Conservation (phyloP, 1,139 yeast genomes). For the Sugiyamaella japonica region DNA sequence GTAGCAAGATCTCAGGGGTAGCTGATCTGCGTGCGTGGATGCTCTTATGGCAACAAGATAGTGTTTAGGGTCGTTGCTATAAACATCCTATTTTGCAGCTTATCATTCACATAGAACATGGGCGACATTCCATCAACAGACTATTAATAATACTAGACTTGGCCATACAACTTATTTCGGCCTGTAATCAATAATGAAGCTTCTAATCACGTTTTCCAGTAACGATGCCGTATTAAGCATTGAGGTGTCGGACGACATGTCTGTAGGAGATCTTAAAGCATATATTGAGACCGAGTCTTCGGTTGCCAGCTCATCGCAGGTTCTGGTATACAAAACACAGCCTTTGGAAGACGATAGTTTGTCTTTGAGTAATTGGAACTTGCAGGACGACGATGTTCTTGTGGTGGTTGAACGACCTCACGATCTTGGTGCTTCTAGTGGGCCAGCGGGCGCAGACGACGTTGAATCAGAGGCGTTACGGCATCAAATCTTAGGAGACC, state of each 20-base stretch:
- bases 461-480: conserved; percentile 41
- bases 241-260: conserved; percentile 64
- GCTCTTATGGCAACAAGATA: background rate
- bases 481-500: conserved; percentile 39
- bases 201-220: conserved; percentile 41
- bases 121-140: background rate
- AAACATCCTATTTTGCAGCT: background rate
- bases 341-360: conserved; percentile 42
- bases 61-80: background rate
- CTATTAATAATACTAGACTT: background rate
- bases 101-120: background rate
- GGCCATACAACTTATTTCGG: background rate
- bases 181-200: conserved; percentile 36
- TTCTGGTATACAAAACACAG: conserved; percentile 50
- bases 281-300: conserved; percentile 74
- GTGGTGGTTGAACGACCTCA: conserved; percentile 36
- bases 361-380: conserved; percentile 50
- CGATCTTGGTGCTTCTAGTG: background rate
- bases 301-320: conserved; percentile 50
- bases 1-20: background rate
- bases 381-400: conserved; percentile 61
- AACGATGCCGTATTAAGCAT: conserved; percentile 43
- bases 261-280: conserved; percentile 69
- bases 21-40: background rate
- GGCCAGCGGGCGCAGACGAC: conserved; percentile 36